phyloP scores from a whole-genome alignment of 2,329 filamentous ascomycete species.

The Neonectria ditissima region DNA sequence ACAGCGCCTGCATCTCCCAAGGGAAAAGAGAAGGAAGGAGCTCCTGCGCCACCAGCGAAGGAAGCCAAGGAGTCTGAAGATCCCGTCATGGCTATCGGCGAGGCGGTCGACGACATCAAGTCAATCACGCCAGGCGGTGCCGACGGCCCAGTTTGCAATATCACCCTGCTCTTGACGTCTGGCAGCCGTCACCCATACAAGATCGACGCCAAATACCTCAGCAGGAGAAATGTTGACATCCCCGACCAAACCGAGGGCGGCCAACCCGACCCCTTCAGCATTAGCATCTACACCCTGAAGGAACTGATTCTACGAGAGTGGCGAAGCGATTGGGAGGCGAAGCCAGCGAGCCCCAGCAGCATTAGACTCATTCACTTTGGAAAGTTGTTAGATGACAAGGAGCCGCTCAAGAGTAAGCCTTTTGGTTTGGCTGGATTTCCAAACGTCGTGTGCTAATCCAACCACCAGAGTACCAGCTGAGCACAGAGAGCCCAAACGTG shows the following conservation, averaged over 20 bases:
- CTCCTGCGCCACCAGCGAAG: constrained; percentile 46
- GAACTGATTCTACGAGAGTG: constrained; percentile 94
- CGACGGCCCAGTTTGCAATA: constrained; percentile 68
- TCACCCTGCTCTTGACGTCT: constrained; percentile 84
- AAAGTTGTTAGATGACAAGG: constrained; percentile 90
- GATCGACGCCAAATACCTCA: constrained; percentile 87
- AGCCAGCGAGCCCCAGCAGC: constrained; percentile 86
- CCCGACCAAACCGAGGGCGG: constrained; percentile 72
- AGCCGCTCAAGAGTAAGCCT: constrained; percentile 80
- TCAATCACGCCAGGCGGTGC: constrained; percentile 46
- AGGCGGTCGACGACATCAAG: constrained; percentile 57
- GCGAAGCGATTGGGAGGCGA: constrained; percentile 90
- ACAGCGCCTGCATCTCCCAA: constrained; percentile 44
- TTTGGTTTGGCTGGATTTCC: constrained; percentile 8
- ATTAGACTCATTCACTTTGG: constrained; percentile 95
- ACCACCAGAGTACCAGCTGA: constrained; percentile 84
- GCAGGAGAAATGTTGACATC: constrained; percentile 81
- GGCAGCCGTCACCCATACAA: constrained; percentile 90
- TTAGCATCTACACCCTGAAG: constrained; percentile 94
- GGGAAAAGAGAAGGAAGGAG: constrained; percentile 51
- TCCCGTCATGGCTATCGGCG: constrained; percentile 57
- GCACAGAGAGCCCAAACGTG: constrained; percentile 79
- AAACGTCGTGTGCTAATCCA: constrained; percentile 12
- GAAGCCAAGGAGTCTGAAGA: constrained; percentile 50
- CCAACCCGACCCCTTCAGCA: constrained; percentile 82